A percentile compares a stretch with the other conserved stretches of the same genome.
Evolutionary conservation across 164 flowering plant species (phyloP).

Genomic region (Liquidambar formosana): DNA sequence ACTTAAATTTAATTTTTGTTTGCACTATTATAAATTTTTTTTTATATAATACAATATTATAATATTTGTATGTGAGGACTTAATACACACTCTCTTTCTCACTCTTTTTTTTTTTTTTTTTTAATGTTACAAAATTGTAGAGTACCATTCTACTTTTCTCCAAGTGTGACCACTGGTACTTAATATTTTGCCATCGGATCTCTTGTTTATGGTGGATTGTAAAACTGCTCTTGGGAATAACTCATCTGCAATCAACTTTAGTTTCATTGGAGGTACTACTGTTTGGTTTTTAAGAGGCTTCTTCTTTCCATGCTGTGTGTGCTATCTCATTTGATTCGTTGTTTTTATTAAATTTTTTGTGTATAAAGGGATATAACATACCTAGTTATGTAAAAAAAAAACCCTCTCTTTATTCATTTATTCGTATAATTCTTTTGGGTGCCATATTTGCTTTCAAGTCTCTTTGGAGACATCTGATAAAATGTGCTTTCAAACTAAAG

Average conservation of each 20-base stretch:
- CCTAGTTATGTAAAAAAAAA: not conserved
- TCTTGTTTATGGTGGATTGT: constrained; percentile 78
- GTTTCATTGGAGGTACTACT: constrained; percentile 52
- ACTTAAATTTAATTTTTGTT: constrained; percentile 10
- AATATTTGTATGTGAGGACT: constrained; percentile 1
- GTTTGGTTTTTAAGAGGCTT: not conserved
- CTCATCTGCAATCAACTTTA: constrained; percentile 41
- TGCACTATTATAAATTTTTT: no score
- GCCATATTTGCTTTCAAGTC: not conserved
- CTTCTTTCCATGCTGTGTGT: no score
- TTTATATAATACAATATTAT: not conserved
- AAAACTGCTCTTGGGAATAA: constrained; percentile 45
- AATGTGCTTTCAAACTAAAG: no score
- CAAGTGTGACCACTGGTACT: constrained; percentile 29
- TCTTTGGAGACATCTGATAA: no score
- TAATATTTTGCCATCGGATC: constrained; percentile 40
- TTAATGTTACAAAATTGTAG: constrained; percentile 31
- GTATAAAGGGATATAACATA: not conserved
- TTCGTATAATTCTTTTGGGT: constrained; percentile 2
- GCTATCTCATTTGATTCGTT: no score
- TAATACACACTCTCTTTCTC: not conserved
- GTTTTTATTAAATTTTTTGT: no score
- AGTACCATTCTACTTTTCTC: constrained; percentile 39
- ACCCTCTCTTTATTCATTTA: not conserved
- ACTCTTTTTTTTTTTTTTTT: constrained; percentile 3